phyloP scores from a whole-genome alignment of 2,329 filamentous ascomycete species.

The Aureobasidium namibiae region DNA sequence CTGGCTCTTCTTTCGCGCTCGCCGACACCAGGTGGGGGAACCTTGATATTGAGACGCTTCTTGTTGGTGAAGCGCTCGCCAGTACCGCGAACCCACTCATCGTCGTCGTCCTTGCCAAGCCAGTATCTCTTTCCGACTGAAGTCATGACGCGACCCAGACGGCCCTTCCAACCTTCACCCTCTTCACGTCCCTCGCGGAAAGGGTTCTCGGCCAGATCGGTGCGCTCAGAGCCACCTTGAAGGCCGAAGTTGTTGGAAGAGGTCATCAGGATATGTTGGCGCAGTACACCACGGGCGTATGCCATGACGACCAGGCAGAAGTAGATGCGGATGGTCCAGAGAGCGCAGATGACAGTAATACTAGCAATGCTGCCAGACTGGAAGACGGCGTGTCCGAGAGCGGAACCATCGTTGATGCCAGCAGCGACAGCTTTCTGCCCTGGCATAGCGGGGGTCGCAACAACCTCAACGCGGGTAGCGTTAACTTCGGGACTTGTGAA shows the following conservation, averaged over 20 bases:
- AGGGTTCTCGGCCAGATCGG: slow-evolving; percentile 52
- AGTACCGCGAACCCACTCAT: slow-evolving; percentile 58
- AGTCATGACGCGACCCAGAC: slow-evolving; percentile 71
- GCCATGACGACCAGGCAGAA: slow-evolving; percentile 77
- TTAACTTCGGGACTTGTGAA: slow-evolving; percentile 56
- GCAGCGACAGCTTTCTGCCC: slow-evolving; percentile 49
- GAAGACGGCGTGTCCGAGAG: slow-evolving; percentile 56
- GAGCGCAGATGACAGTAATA: slow-evolving; percentile 63
- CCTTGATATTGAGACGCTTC: slow-evolving; percentile 35
- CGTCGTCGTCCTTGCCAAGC: slow-evolving; percentile 57
- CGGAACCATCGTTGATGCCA: slow-evolving; percentile 27
- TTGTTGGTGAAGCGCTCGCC: slow-evolving; percentile 46
- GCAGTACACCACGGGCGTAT: slow-evolving; percentile 68
- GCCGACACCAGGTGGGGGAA: slow-evolving; percentile 37
- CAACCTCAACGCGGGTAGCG: slow-evolving; percentile 48
- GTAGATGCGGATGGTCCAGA: slow-evolving; percentile 73
- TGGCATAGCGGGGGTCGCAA: slow-evolving; percentile 38
- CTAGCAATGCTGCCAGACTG: slow-evolving; percentile 63
- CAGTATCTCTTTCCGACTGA: slow-evolving; percentile 68
- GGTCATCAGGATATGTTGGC: slow-evolving; percentile 52
- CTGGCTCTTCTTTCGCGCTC: slow-evolving; percentile 54
- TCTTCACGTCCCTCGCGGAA: slow-evolving; percentile 64
- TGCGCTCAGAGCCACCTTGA: slow-evolving; percentile 35
- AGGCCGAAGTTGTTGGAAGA: slow-evolving; percentile 21
- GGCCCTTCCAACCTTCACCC: slow-evolving; percentile 71